A percentile compares a stretch with the other conserved stretches of the same genome.
Conservation (phyloP, 2,329 filamentous ascomycete species). For the Pestalotiopsis sp. region DNA sequence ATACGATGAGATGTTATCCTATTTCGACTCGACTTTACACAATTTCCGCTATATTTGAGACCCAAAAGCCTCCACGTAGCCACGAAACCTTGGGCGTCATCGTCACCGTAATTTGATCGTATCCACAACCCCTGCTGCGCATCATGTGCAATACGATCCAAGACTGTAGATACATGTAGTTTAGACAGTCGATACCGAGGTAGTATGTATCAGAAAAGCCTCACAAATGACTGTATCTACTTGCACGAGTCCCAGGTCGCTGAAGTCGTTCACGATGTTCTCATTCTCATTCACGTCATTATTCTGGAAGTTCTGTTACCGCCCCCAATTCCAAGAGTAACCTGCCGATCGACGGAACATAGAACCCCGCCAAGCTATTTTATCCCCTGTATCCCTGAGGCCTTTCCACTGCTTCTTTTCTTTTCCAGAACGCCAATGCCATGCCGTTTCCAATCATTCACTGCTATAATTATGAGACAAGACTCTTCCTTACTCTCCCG, state of each 20-base stretch:
- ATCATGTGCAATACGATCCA: background rate
- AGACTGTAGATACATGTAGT: background rate
- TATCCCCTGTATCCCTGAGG: background rate
- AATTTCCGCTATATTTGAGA: background rate
- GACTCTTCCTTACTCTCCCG: too few species aligned
- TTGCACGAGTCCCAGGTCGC: background rate
- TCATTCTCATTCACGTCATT: background rate
- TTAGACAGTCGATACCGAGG: too few species aligned
- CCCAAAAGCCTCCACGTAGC: too few species aligned
- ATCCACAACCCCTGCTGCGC: background rate
- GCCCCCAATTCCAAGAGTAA: background rate
- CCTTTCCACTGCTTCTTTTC: conserved; percentile 21
- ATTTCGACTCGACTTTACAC: background rate
- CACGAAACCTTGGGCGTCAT: too few species aligned
- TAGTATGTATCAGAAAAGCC: too few species aligned
- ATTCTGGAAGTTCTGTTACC: background rate
- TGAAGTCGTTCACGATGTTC: background rate
- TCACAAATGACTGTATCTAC: too few species aligned
- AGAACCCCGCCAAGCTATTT: conserved; percentile 5
- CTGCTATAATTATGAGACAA: too few species aligned
- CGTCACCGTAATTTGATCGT: background rate
- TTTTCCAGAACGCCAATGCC: background rate
- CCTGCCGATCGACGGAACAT: background rate
- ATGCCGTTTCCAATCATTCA: background rate
- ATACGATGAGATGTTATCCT: background rate